These are phyloP conservation scores for Suaeda aralocaspica DNA, from an alignment of 148 eudicot species.

Conservation along the genomic window DNA sequence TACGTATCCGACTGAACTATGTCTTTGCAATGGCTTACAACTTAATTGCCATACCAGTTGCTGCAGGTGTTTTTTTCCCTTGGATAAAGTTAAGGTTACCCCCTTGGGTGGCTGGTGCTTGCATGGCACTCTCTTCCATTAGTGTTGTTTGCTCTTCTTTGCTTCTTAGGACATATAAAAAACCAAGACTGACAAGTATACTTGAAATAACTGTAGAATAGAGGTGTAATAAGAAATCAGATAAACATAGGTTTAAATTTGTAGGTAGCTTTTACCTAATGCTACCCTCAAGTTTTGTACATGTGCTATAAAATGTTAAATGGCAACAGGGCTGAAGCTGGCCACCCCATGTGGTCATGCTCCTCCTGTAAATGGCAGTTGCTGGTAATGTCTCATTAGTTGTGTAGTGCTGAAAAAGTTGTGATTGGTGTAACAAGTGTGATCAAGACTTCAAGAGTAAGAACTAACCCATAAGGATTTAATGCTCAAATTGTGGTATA, in stretches of 20 bases:
- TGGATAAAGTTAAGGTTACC: constrained; percentile 60
- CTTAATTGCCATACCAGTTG: constrained; percentile 75
- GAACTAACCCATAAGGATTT: no score
- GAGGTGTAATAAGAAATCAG: constrained; percentile 14
- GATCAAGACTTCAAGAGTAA: no score
- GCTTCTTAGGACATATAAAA: constrained; percentile 76
- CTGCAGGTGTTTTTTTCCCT: constrained; percentile 84
- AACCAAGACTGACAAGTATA: constrained; percentile 84
- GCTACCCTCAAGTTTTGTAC: constrained; percentile 19
- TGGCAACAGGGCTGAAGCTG: background rate
- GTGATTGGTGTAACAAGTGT: no score
- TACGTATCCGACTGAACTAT: constrained; percentile 72
- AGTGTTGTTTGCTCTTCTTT: constrained; percentile 96
- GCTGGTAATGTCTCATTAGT: no score
- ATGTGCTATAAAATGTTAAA: constrained; percentile 6
- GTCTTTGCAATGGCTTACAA: constrained; percentile 93
- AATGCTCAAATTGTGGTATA: no score
- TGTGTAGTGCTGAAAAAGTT: no score
- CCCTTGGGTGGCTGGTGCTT: constrained; percentile 97
- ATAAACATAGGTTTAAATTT: background rate
- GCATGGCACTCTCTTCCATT: constrained; percentile 95
- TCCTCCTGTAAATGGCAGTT: background rate
- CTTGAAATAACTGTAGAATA: constrained; percentile 85
- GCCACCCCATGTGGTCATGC: background rate
- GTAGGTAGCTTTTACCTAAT: background rate